phyloP scores from a whole-genome alignment of 331 rosid species.

The Quercus phellos region DNA sequence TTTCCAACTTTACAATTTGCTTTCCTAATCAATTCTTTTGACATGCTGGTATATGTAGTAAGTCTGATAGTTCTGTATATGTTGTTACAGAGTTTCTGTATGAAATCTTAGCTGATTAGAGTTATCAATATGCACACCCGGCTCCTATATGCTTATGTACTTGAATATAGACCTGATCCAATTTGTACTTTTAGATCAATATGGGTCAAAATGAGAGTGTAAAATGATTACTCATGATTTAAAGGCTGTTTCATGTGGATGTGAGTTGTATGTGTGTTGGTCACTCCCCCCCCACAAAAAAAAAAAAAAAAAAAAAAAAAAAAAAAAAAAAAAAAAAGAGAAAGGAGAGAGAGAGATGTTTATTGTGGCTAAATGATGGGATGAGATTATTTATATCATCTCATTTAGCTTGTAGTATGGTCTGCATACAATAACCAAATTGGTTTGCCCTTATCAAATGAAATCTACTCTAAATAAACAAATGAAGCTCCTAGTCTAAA shows the following conservation, averaged over 20 bases:
- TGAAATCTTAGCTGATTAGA: neutral
- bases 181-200: neutral
- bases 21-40: neutral
- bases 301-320: no score
- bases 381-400: neutral
- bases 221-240: neutral
- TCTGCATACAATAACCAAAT: no score
- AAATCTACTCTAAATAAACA: no score
- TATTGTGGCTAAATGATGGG: neutral
- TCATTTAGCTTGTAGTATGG: neutral
- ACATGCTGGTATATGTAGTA: neutral
- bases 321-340: fast-evolving
- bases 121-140: neutral
- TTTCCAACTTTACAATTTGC: neutral
- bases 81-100: neutral
- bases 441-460: no score
- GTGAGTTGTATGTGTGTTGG: neutral
- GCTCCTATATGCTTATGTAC: neutral
- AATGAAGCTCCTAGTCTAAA: no score
- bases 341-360: no score
- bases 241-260: neutral
- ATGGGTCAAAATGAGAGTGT: neutral
- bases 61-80: neutral
- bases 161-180: neutral
- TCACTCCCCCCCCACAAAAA: no score